Evolutionary conservation across 768 basidiomycete species (phyloP).

Genomic region (Boletus rex-veris): DNA sequence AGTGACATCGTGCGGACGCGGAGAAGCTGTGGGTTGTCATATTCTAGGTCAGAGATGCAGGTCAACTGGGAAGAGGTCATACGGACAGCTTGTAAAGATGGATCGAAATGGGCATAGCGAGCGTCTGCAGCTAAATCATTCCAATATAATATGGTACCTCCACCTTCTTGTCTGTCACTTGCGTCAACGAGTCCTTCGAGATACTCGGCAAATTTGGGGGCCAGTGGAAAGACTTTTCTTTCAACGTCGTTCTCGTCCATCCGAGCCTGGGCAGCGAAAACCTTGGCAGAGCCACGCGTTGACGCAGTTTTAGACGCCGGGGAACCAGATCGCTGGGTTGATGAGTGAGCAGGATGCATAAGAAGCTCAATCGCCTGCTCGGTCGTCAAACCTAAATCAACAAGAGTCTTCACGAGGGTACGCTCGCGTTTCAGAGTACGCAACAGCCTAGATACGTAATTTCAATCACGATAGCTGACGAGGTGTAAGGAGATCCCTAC

Average conservation of each 20-base stretch:
- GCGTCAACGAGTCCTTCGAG: slow-evolving; percentile 84
- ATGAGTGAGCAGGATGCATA: slow-evolving; percentile 56
- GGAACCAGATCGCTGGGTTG: slow-evolving; percentile 41
- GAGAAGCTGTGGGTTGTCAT: slow-evolving; percentile 22
- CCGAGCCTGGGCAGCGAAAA: slow-evolving; percentile 1
- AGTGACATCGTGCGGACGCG: slow-evolving; percentile 43
- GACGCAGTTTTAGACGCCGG: background rate
- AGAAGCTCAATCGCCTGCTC: slow-evolving; percentile 70
- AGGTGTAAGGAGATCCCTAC: slow-evolving; percentile 30
- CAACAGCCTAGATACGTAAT: slow-evolving; percentile 46
- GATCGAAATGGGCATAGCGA: slow-evolving; percentile 51
- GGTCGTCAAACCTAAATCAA: slow-evolving; percentile 57
- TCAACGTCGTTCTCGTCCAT: slow-evolving; percentile 35
- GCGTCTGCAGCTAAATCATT: slow-evolving; percentile 88
- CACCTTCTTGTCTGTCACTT: slow-evolving; percentile 80
- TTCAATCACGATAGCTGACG: slow-evolving; percentile 2
- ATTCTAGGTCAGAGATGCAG: background rate
- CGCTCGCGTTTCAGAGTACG: slow-evolving; percentile 74
- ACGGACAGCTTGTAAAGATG: slow-evolving; percentile 50
- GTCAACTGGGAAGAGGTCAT: background rate
- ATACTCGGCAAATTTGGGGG: slow-evolving; percentile 25
- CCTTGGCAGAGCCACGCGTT: slow-evolving; percentile 10
- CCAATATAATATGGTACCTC: slow-evolving; percentile 75
- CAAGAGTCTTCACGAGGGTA: slow-evolving; percentile 53
- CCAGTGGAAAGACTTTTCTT: slow-evolving; percentile 85